These are phyloP conservation scores for Haematococcus sp. DNA, from an alignment of 139 green algal species.

Conservation along the genomic window DNA sequence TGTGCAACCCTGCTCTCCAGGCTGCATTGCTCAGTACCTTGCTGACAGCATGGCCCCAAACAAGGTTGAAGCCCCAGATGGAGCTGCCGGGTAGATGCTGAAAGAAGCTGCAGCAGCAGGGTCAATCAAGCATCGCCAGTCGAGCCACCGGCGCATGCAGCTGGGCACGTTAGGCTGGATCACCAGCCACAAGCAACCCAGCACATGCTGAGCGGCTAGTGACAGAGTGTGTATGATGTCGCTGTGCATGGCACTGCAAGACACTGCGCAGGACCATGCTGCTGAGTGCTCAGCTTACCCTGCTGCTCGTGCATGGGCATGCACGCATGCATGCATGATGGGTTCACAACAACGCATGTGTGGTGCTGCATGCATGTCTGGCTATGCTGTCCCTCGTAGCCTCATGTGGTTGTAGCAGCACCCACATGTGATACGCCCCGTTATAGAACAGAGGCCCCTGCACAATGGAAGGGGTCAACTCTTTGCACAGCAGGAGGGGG, in stretches of 20 bases:
- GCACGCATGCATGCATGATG: too few species aligned
- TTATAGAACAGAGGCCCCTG: constrained; percentile 45
- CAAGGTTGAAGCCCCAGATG: constrained; percentile 80
- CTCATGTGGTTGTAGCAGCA: background rate
- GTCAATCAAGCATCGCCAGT: too few species aligned
- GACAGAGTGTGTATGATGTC: too few species aligned
- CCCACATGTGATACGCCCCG: constrained; percentile 60
- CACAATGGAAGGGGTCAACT: background rate
- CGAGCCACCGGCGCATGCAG: too few species aligned
- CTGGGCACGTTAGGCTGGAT: too few species aligned
- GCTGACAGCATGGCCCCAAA: constrained; percentile 81
- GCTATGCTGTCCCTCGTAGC: background rate
- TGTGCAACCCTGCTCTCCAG: background rate
- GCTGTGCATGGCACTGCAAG: too few species aligned
- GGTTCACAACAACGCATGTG: background rate
- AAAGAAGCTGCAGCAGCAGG: constrained; percentile 57
- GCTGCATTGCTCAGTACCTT: constrained; percentile 3
- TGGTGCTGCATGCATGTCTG: too few species aligned
- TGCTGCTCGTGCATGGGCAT: too few species aligned
- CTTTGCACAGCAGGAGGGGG: background rate
- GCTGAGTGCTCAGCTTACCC: too few species aligned
- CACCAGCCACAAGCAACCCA: background rate
- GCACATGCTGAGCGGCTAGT: background rate
- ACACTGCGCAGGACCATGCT: too few species aligned
- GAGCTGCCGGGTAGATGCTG: constrained; percentile 71